Evolutionary conservation across 176 grass and related monocot genomes (phyloP).

Genomic region (maize (Zea mays)): DNA sequence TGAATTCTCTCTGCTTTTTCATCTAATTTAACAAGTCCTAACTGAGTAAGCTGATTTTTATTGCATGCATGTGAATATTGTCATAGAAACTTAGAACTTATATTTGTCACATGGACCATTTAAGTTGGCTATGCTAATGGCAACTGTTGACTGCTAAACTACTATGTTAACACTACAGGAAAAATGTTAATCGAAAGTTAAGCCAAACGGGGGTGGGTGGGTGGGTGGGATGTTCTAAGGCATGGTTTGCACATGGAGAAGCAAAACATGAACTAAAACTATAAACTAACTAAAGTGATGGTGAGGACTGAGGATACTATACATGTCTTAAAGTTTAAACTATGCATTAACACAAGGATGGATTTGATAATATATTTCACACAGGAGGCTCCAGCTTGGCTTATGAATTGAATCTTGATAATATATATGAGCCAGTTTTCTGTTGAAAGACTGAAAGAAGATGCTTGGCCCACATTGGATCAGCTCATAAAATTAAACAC

Average conservation of each 20-base stretch:
- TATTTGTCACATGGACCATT: background rate
- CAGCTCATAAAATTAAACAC: background rate
- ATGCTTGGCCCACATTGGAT: background rate
- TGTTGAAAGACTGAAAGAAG: conserved; percentile 13
- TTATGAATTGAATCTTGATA: background rate
- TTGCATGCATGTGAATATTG: background rate
- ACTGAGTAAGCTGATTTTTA: conserved; percentile 10
- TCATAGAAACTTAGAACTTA: background rate
- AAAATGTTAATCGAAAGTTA: background rate
- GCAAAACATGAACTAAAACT: background rate
- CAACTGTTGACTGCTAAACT: conserved; percentile 2
- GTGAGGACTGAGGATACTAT: conserved; percentile 1
- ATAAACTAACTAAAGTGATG: background rate
- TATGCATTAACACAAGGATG: conserved; percentile 10
- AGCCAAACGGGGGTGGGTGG: background rate
- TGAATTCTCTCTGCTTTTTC: background rate
- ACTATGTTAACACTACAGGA: background rate
- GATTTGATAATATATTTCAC: conserved; percentile 19
- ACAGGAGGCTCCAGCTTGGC: background rate
- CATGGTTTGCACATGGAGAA: conserved; percentile 2
- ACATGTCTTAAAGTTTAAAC: conserved; percentile 17
- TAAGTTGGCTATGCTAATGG: conserved; percentile 20
- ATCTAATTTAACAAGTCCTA: conserved; percentile 1
- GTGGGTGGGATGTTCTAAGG: background rate
- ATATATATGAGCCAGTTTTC: background rate